phyloP scores from a whole-genome alignment of 148 eudicot species.

The Nepenthes mirabilis region DNA sequence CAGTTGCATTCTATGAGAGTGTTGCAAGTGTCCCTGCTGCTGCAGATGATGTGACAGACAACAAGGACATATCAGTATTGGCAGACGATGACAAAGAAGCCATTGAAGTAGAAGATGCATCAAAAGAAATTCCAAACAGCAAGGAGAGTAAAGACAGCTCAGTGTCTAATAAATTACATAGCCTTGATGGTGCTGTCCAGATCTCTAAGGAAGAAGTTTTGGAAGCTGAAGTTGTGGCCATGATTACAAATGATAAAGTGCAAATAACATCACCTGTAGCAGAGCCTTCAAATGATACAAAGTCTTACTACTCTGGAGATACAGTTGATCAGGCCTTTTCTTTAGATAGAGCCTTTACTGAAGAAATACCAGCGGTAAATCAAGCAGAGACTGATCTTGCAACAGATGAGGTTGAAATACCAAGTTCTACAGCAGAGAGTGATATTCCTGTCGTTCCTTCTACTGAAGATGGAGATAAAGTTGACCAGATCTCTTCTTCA shows the following conservation, averaged over 20 bases:
- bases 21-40: constrained; percentile 4
- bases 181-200: constrained; percentile 14
- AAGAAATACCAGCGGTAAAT: constrained; percentile 6
- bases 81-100: too few relatives aligned
- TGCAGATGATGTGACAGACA: constrained; percentile 3
- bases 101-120: too few relatives aligned
- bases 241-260: neutral
- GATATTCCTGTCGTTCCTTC: neutral
- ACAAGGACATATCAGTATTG: neutral
- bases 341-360: neutral
- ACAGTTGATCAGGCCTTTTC: constrained; percentile 1
- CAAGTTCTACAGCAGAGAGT: neutral
- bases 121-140: too few relatives aligned
- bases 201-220: constrained; percentile 17
- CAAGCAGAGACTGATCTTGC: constrained; percentile 6
- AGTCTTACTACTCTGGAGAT: constrained; percentile 3
- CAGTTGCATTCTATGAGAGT: constrained; percentile 3
- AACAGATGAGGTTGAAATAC: constrained; percentile 4
- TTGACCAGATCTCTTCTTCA: neutral
- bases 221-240: constrained; percentile 12
- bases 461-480: neutral
- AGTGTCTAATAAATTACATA: constrained; percentile 12
- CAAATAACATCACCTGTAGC: neutral
- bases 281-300: neutral
- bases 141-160: too few relatives aligned